Base-by-base conservation (phyloP, 176 grass and related monocot genomes). In the Zoysia pacifica region DNA sequence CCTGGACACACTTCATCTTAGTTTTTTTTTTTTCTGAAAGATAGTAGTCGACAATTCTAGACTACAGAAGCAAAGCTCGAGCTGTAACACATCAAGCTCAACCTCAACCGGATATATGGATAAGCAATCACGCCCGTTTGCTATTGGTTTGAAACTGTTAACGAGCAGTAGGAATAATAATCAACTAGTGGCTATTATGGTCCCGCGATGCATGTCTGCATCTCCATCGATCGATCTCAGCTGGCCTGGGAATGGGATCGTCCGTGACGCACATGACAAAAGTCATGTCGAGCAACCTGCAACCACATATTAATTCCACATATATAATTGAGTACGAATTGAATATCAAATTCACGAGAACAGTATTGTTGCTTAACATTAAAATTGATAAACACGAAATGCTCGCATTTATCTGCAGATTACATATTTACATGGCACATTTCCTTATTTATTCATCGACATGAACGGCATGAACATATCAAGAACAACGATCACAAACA, bases 371-470 rank as follows among this genome's bases (percentile, higher is more conserved):
- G 28, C 28, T 28, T 28, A 28, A 28, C 28, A 28, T 0, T 28
- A 28, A 28, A 28, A 28, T 28, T 28, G 28, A 28, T n/a, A 50
- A 11, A 68, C n/a, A 40, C 40, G 3, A 52, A 53, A 69, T 71
- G 8, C 12, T 70, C 36, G 1, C 10, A 64, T 19, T 48, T 3
- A 39, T 59, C 2, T 0, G 48, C 42, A 50, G 36, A 56, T 55
- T 65, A 8, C n/a, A 79, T 5, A 28, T 28, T 28, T 28, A 28
- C 28, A 28, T 28, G 10, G 6, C 48, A 59, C 69, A 62, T 58
- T 71, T 69, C 45, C 18, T 49, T 77, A 78, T 69, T 64, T 76
- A 73, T 79, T 46, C 70, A 73, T 38, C 4, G 54, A 52, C 59
- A 78, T 42, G 67, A 11, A n/a, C 16, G 16, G 44, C 80, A 59